phyloP scores from a whole-genome alignment of 257 asterid species.

The Petunia axillaris region DNA sequence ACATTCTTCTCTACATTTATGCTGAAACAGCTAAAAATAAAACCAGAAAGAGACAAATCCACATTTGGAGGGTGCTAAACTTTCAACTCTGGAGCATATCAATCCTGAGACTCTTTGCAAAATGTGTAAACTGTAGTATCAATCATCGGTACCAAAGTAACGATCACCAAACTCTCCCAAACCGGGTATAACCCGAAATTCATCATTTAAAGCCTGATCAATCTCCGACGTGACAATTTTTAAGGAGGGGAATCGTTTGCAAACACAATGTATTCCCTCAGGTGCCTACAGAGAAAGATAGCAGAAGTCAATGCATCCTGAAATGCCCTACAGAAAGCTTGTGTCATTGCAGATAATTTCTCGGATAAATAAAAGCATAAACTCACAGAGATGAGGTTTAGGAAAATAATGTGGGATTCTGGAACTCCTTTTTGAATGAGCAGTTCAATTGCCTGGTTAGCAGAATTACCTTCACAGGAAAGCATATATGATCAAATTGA shows the following conservation, averaged over 20 bases:
- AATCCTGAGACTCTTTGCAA: slow-evolving; percentile 20
- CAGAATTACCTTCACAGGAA: slow-evolving; percentile 79
- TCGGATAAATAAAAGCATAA: not conserved
- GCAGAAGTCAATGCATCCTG: slow-evolving; percentile 23
- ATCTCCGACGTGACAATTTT: slow-evolving; percentile 96
- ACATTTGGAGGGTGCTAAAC: slow-evolving; percentile 19
- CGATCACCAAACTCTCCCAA: slow-evolving; percentile 99
- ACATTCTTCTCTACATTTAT: not conserved
- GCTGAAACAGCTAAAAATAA: slow-evolving; percentile 7
- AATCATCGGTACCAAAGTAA: slow-evolving; percentile 92
- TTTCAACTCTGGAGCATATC: slow-evolving; percentile 36
- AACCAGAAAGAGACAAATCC: slow-evolving; percentile 22
- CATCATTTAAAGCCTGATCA: slow-evolving; percentile 68
- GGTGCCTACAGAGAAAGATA: slow-evolving; percentile 64
- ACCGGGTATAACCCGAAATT: slow-evolving; percentile 81
- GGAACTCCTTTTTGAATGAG: slow-evolving; percentile 98
- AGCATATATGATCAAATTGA: not conserved
- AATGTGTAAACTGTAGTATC: slow-evolving; percentile 25
- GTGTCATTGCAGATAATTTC: not conserved
- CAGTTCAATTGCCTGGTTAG: slow-evolving; percentile 95
- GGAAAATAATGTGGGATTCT: slow-evolving; percentile 91
- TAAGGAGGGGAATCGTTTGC: slow-evolving; percentile 83
- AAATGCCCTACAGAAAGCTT: not conserved
- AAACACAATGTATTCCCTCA: slow-evolving; percentile 88
- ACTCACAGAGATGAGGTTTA: slow-evolving; percentile 97